Conservation (phyloP, 2,329 filamentous ascomycete genomes). For the Colletotrichum sp. region DNA sequence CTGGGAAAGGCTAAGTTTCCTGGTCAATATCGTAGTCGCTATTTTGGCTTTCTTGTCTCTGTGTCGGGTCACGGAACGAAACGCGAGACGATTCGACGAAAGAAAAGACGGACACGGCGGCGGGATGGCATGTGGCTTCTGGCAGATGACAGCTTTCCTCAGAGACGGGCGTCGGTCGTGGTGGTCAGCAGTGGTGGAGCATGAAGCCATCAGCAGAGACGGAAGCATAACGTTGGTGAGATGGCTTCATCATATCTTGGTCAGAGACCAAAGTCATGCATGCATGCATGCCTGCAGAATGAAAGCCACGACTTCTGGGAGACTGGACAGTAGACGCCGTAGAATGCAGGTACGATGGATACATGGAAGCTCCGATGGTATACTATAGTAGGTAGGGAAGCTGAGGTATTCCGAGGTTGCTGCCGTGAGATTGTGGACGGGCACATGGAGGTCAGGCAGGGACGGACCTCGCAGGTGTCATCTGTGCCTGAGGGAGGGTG, state of each 20-base stretch:
- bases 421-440: background rate
- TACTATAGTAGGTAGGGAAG: background rate
- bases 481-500: background rate
- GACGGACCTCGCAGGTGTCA: background rate
- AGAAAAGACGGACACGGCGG: background rate
- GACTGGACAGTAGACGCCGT: background rate
- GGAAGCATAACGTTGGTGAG: constrained; percentile 3
- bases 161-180: background rate
- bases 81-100: background rate
- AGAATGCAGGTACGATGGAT: background rate
- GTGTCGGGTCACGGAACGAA: background rate
- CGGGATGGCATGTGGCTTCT: background rate
- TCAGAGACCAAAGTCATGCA: background rate
- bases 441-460: background rate
- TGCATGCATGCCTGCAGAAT: background rate
- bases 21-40: background rate
- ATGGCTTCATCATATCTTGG: background rate
- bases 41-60: background rate
- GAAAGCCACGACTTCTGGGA: background rate
- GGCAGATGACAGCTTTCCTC: background rate
- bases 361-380: background rate
- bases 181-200: background rate
- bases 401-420: background rate
- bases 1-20: background rate
- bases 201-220: background rate